Percentiles rank a stretch among this genome's conserved stretches.
phyloP scores from a whole-genome alignment of 2,329 filamentous ascomycete species.

The Trichoderma endophyticum region DNA sequence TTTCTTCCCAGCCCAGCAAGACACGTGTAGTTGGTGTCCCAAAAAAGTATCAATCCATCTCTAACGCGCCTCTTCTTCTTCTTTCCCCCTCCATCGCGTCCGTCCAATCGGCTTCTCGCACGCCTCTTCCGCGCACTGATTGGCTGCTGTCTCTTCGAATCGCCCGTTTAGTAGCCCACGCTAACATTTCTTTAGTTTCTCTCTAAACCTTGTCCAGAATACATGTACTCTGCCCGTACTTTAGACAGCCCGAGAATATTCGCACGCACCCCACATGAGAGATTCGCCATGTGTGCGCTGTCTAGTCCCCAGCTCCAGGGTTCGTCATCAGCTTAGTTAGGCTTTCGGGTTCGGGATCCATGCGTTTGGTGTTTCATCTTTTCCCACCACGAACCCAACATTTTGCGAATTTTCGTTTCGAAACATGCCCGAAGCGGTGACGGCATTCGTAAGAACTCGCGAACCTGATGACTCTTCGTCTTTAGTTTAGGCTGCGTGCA shows the following conservation, averaged over 20 bases:
- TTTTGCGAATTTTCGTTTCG: neutral
- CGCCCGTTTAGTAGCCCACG: neutral
- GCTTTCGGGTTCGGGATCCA: neutral
- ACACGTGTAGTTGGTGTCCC: neutral
- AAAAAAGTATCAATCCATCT: neutral
- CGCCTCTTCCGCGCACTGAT: neutral
- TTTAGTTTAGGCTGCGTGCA: neutral
- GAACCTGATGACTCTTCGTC: slow-evolving; percentile 2
- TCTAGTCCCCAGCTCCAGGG: neutral
- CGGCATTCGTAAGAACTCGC: neutral
- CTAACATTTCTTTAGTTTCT: neutral
- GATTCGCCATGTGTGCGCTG: neutral
- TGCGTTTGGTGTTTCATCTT: neutral
- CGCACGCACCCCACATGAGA: neutral
- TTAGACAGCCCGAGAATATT: no score
- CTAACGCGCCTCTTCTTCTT: neutral
- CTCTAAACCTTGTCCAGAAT: neutral
- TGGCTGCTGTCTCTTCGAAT: neutral
- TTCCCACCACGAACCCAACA: neutral
- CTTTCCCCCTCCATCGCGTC: neutral
- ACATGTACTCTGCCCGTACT: no score
- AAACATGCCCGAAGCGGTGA: neutral
- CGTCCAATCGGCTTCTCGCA: slow-evolving; percentile 18
- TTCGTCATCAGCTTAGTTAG: neutral
- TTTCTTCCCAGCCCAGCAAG: no score